Evolutionary conservation across 305 asterid genomes (phyloP), one percentile per base, ranked within the genome.

Genomic region (Fraxinus sp.): DNA sequence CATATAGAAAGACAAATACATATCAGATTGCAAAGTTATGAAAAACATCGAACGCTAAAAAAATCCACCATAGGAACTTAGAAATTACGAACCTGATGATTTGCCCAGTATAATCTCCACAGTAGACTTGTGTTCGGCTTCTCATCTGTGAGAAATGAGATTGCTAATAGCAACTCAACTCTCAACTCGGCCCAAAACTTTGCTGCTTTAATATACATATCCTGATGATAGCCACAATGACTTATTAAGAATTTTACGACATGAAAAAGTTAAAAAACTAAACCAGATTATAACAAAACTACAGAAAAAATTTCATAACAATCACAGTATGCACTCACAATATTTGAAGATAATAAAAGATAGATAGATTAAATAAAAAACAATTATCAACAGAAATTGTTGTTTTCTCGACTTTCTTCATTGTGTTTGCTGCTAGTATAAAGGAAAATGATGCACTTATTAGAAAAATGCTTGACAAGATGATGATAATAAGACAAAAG

Each of bases 61-160:
- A 64, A 76, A 30, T 79, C 20, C 80, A 77, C 83, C 77, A 68
- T 80, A 79, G 71, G 11, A 85, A 37, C 30, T 78, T 22, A 35
- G 85, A 83, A 84, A 86, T 68, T 36, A 49, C 52, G 70, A 86
- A 96, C 98, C 97, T 96, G 99, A 86, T 96, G 98, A 84, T 84
- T 95, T 8, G 98, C 97, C 99, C 99, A 96, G 89, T 93, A 96
- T 88, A 95, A 87, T 90, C 99, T 91, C 99, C 99, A 96, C 62
- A 96, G 49, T 84, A 91, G 97, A 88, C 94, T 89, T 62, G 95
- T 84, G 87, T 77, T 91, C 75, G 98, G 92, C 87, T 82, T 89
- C 85, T 91, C 97, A 66, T 85, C 81, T 52, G 82, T 77, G 49
- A 92, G 88, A 86, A 87, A 85, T 35, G 91, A 84, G 81, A 94